Percentiles rank a stretch among this genome's conserved stretches.
These are phyloP conservation scores for Syzygium aromaticum DNA, from an alignment of 345 rosid species.

Conservation along the genomic window DNA sequence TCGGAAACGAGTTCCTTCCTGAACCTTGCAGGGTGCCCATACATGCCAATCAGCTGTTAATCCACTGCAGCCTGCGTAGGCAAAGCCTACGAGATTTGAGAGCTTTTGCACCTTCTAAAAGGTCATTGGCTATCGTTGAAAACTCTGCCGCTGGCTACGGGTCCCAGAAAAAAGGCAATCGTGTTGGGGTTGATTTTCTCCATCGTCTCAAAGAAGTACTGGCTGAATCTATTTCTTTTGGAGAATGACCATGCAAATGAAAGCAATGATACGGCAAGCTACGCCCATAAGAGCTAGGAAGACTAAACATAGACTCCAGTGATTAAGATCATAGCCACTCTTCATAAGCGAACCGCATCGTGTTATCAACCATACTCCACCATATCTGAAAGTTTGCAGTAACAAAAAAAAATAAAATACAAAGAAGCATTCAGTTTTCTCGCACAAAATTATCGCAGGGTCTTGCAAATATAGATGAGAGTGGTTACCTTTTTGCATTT, in stretches of 20 bases:
- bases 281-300: constrained; percentile 54
- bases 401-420: background rate
- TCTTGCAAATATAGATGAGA: background rate
- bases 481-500: constrained; percentile 74
- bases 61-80: background rate
- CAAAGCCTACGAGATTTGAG: background rate
- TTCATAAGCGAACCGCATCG: constrained; percentile 73
- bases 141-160: background rate
- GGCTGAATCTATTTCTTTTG: constrained; percentile 39
- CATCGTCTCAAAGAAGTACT: background rate
- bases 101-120: background rate
- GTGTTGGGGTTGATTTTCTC: background rate
- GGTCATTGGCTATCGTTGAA: background rate
- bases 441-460: background rate
- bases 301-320: constrained; percentile 51
- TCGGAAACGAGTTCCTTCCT: background rate
- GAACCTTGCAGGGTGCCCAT: background rate
- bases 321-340: constrained; percentile 54
- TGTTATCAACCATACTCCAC: constrained; percentile 96
- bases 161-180: background rate
- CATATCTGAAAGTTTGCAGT: constrained; percentile 37
- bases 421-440: background rate
- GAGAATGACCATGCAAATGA: constrained; percentile 52
- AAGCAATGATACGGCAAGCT: constrained; percentile 46
- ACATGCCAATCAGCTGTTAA: background rate